Evolutionary conservation across 176 grass and related monocot genomes (phyloP).

Genomic region (Pharus latifolius): DNA sequence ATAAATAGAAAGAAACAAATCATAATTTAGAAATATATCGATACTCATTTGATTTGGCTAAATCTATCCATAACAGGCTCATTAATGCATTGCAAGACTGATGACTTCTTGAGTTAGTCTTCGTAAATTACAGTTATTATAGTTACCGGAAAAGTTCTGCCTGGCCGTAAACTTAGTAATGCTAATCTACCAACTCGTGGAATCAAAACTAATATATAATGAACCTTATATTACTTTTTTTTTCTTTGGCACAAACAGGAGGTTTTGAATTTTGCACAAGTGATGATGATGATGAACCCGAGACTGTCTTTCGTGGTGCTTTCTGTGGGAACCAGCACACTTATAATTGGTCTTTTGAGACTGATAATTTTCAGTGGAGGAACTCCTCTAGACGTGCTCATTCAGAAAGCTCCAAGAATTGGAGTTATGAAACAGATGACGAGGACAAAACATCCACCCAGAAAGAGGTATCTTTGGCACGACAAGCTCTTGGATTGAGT

Average conservation of each 20-base stretch:
- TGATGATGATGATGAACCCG: conserved; percentile 55
- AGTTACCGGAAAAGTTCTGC: neutral
- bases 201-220: neutral
- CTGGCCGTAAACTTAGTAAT: neutral
- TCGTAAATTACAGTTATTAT: neutral
- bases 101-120: neutral
- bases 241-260: conserved; percentile 17
- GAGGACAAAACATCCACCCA: conserved; percentile 23
- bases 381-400: conserved; percentile 17
- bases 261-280: conserved; percentile 51
- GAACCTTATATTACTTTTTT: conserved; percentile 2
- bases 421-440: conserved; percentile 57
- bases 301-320: conserved; percentile 51
- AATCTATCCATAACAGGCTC: too few relatives aligned
- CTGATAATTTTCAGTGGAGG: conserved; percentile 35
- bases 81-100: too few relatives aligned
- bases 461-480: conserved; percentile 44
- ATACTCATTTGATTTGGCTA: too few relatives aligned
- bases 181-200: neutral
- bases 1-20: too few relatives aligned
- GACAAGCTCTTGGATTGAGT: conserved; percentile 71
- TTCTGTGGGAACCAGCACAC: conserved; percentile 40
- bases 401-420: conserved; percentile 36
- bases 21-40: too few relatives aligned
- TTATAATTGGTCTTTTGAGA: conserved; percentile 66